Evolutionary conservation across 305 asterid species (phyloP).

Genomic region (Plantago coronopus): DNA sequence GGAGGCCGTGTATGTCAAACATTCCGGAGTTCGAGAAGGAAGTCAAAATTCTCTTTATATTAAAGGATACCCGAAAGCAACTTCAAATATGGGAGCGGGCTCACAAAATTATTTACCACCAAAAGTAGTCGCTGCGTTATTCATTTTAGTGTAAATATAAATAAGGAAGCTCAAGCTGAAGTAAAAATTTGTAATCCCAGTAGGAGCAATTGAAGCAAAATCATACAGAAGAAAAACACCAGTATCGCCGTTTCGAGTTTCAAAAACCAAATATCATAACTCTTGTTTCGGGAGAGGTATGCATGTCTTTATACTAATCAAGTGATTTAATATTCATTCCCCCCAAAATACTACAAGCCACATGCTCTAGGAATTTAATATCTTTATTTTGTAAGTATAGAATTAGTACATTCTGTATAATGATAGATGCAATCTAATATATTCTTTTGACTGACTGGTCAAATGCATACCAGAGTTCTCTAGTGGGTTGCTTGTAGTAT

Average conservation of each 20-base stretch:
- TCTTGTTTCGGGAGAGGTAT: conserved; percentile 95
- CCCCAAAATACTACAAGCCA: conserved; percentile 90
- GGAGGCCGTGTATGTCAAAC: no score
- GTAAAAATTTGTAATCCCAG: conserved; percentile 49
- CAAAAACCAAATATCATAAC: conserved; percentile 96
- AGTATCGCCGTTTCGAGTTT: conserved; percentile 88
- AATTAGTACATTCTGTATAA: not conserved
- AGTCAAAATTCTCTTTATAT: conserved; percentile 71
- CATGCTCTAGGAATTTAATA: conserved; percentile 92
- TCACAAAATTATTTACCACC: conserved; percentile 74
- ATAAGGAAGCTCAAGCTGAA: conserved; percentile 43
- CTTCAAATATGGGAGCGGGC: conserved; percentile 70
- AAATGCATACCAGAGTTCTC: no score
- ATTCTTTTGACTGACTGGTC: no score
- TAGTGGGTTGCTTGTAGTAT: not conserved
- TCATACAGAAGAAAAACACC: conserved; percentile 76
- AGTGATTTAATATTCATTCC: conserved; percentile 75
- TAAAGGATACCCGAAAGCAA: conserved; percentile 71
- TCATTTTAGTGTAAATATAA: conserved; percentile 27
- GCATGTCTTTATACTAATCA: conserved; percentile 94
- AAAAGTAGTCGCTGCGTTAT: conserved; percentile 82
- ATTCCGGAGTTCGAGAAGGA: conserved; percentile 98
- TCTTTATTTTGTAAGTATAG: conserved; percentile 38
- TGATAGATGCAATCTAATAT: not conserved
- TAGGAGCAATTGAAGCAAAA: conserved; percentile 54